Conservation (phyloP, 2,329 filamentous ascomycete genomes). For the Magnaporthiopsis rhizophila region DNA sequence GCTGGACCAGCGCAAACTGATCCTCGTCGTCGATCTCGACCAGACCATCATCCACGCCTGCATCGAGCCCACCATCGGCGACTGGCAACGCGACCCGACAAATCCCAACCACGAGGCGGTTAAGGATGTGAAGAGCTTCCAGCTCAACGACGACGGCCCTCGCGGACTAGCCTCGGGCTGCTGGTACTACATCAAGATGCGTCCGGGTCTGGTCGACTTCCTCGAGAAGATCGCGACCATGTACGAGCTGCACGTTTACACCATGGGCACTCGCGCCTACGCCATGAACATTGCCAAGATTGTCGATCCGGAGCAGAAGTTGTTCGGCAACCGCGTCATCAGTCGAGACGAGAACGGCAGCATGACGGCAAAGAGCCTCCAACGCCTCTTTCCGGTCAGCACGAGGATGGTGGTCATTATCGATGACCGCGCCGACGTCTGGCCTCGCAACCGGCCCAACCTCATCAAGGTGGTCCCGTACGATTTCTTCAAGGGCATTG, state of each 20-base stretch:
- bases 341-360: conserved; percentile 96
- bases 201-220: conserved; percentile 77
- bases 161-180: conserved; percentile 62
- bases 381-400: conserved; percentile 88
- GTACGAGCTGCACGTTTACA: conserved; percentile 97
- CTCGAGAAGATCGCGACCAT: conserved; percentile 67
- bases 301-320: conserved; percentile 79
- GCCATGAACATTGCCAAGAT: conserved; percentile 86
- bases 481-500: conserved; percentile 96
- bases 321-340: conserved; percentile 91
- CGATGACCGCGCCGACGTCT: conserved; percentile 92
- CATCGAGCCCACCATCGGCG: conserved; percentile 89
- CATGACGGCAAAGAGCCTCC: conserved; percentile 81
- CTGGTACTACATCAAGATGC: conserved; percentile 98
- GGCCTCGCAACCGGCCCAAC: conserved; percentile 83
- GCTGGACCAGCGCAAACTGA: conserved; percentile 73
- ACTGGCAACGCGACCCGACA: conserved; percentile 83
- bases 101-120: conserved; percentile 91
- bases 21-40: conserved; percentile 91
- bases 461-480: conserved; percentile 92
- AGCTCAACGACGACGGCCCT: conserved; percentile 78
- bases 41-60: conserved; percentile 98
- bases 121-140: conserved; percentile 80
- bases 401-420: conserved; percentile 99
- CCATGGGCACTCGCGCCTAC: conserved; percentile 97